These are phyloP conservation scores for Gomphus bonarii DNA, from an alignment of 1,284 basidiomycete species.

Conservation along the genomic window DNA sequence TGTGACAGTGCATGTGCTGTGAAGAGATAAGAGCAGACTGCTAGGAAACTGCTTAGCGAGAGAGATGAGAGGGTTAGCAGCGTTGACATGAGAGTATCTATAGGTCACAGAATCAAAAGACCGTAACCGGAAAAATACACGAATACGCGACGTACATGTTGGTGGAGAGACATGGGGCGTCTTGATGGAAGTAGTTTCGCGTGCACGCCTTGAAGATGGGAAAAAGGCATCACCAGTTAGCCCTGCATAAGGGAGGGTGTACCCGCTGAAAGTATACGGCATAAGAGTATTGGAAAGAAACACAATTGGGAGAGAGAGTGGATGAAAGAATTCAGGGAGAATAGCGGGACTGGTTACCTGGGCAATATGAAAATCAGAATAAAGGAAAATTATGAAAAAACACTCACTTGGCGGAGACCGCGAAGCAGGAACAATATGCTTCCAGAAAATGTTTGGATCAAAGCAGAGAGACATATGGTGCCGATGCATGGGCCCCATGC, in stretches of 20 bases:
- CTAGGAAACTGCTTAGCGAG: slow-evolving; percentile 71
- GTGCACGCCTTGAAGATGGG: slow-evolving; percentile 59
- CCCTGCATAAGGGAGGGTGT: slow-evolving; percentile 79
- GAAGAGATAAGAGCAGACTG: slow-evolving; percentile 77
- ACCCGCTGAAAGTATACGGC: slow-evolving; percentile 69
- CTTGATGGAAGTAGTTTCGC: slow-evolving; percentile 41
- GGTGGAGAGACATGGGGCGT: slow-evolving; percentile 49
- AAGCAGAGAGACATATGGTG: slow-evolving; percentile 63
- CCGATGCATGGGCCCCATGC: slow-evolving; percentile 77
- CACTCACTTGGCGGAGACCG: slow-evolving; percentile 35
- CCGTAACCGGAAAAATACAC: not conserved
- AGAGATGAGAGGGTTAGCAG: slow-evolving; percentile 74
- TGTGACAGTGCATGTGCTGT: slow-evolving; percentile 76
- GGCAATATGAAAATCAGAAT: not conserved
- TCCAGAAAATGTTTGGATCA: slow-evolving; percentile 67
- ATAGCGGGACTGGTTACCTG: slow-evolving; percentile 29
- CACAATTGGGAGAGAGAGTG: slow-evolving; percentile 31
- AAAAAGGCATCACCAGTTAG: slow-evolving; percentile 82
- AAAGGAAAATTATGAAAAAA: slow-evolving; percentile 27
- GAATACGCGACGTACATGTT: slow-evolving; percentile 17
- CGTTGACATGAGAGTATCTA: slow-evolving; percentile 45
- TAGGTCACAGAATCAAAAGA: slow-evolving; percentile 16
- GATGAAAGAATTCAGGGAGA: slow-evolving; percentile 32
- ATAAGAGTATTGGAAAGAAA: slow-evolving; percentile 38
- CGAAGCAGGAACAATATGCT: slow-evolving; percentile 33